Evolutionary conservation across 2,329 filamentous ascomycete genomes (phyloP), one percentile per base, ranked within the genome.

Genomic region (Graphilbum fragrans): DNA sequence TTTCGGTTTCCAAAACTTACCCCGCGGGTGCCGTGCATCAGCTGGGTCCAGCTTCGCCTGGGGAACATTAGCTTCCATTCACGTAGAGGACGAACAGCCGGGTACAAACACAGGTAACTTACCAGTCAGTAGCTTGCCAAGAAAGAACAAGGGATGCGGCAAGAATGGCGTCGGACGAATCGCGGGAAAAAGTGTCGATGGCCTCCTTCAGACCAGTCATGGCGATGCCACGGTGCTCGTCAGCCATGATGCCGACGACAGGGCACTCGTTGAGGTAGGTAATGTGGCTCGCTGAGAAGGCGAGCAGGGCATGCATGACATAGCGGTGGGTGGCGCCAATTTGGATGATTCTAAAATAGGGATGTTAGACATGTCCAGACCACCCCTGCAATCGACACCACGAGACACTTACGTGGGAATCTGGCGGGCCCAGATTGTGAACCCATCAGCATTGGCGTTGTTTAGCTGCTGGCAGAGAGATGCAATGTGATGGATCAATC

Each of bases 61-160:
- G 47, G 53, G 31, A 18, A 22, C 44, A 49, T 69, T 54, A 69
- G 64, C 53, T 42, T 50, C 9, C 23, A 31, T 14, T 5, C n/a
- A 53, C 55, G 35, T 51, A 48, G 50, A 32, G 31, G 16, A 32
- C 6, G n/a, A 32, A 32, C 10, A 32, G n/a, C n/a, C n/a, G n/a
- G n/a, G n/a, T n/a, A n/a, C n/a, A 9, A 32, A 32, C 10, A 32
- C 2, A 17, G 16, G 2, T 22, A n/a, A 22, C 42, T 69, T 72
- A 93, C 90, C 88, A 96, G 66, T 96, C 90, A 45, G 82, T 92
- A 42, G 86, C 85, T 65, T 96, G 90, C 88, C 92, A 96, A 31
- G 88, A 93, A 38, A 98, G 72, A 37, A 96, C 74, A 35, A 95
- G 77, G 21, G 90, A 95, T 25, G 88, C 86, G 21, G 88, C 90